These are phyloP conservation scores for Trichoderma cornu-damae DNA, from an alignment of 2,329 filamentous ascomycete genomes.

Conservation along the genomic window DNA sequence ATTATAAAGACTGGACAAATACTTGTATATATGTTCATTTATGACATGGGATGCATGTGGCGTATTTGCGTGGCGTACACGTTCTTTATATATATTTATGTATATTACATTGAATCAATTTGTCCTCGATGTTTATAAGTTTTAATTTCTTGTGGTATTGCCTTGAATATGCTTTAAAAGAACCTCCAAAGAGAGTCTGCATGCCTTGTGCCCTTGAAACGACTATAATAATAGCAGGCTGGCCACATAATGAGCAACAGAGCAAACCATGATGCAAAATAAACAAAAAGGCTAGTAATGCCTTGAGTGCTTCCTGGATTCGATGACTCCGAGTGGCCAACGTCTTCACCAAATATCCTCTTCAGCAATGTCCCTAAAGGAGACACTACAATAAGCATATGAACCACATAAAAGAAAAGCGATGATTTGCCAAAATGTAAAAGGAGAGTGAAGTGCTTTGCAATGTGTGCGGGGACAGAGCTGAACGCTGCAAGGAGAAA, in stretches of 20 bases:
- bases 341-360: constrained; percentile 33
- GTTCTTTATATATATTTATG: not conserved
- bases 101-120: not conserved
- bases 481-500: constrained; percentile 37
- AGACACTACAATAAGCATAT: constrained; percentile 32
- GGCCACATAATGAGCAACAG: constrained; percentile 39
- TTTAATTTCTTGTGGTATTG: not conserved
- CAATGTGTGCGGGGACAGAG: constrained; percentile 30
- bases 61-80: not conserved
- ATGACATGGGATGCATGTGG: not conserved
- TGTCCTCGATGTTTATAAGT: not conserved
- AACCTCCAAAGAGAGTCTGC: constrained; percentile 44
- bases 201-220: constrained; percentile 39
- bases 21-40: not conserved
- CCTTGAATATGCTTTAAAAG: constrained; percentile 30
- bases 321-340: constrained; percentile 26
- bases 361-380: constrained; percentile 26
- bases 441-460: constrained; percentile 32
- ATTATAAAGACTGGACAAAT: not conserved
- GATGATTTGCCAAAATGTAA: constrained; percentile 43
- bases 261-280: constrained; percentile 35
- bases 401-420: constrained; percentile 42
- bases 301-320: constrained; percentile 27
- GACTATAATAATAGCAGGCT: constrained; percentile 38
- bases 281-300: constrained; percentile 36